Evolutionary conservation across 805 yeast genomes (phyloP), one percentile per base, ranked within the genome.

Genomic region (Lipomyces anomalus): DNA sequence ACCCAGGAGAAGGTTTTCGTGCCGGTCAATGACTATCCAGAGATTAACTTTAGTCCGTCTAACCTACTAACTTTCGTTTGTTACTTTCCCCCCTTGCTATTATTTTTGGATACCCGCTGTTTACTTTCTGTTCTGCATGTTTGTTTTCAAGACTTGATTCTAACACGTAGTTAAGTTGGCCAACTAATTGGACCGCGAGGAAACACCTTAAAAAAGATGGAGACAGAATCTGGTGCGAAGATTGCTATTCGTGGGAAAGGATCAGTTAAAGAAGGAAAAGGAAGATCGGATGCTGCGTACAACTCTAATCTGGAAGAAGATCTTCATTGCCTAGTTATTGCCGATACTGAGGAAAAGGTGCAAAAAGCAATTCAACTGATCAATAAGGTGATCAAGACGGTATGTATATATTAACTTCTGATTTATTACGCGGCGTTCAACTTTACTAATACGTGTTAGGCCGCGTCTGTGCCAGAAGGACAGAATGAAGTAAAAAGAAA

Each of bases 171-270:
- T 35, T 24, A 43, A 39, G 84, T 92, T 43, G 99, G 99, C 0
- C 71, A 84, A 42, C 67, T 92, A 18, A 65, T 92, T 40, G 99
- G 99, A 0, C 98, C 99, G 26, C 80, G 99, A 70, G 99, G 97
- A 21, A 82, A 84, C 57, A 90, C 96, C 0, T 67, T 90, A 57
- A 77, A 84, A 49, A 77, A 78, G 56, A 67, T 94, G 64, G 95
- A 90, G 61, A 80, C 77, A 23, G 80, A 82, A 40, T 82, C 95
- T 33, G 95, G 95, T 1, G 96, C 97, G 16, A 78, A 75, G 54
- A 82, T 92, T 48, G 94, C 89, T 2, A 84, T 92, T 40, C 73
- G 99, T 56, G 99, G 99, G 22, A 80, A 84, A 56, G 99, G 99
- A 0, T 89, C 97, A 1, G 95, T 88, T 17, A 90, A 90, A 60